Conservation (phyloP, 805 yeast species). For the Zygotorulaspora danielsina region DNA sequence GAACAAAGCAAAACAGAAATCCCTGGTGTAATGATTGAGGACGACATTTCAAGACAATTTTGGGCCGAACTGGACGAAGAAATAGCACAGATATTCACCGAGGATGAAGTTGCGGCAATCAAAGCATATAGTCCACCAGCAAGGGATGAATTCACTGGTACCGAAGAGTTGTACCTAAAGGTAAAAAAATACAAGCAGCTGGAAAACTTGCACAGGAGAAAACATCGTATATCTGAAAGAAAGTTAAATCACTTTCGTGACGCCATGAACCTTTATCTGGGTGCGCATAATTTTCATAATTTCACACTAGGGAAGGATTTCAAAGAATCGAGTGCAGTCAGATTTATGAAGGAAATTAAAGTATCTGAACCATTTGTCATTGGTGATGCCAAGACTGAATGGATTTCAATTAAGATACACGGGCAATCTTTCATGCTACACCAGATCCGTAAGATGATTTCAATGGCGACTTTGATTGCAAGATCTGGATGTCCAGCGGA, state of each 20-base stretch:
- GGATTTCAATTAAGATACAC: slow-evolving; percentile 94
- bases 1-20: slow-evolving; percentile 46
- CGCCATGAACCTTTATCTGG: slow-evolving; percentile 70
- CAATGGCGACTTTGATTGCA: slow-evolving; percentile 83
- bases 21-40: slow-evolving; percentile 59
- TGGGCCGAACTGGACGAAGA: slow-evolving; percentile 55
- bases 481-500: slow-evolving; percentile 80
- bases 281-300: slow-evolving; percentile 90
- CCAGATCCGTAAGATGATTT: slow-evolving; percentile 96
- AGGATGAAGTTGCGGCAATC: slow-evolving; percentile 28
- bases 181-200: slow-evolving; percentile 53
- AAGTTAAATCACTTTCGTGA: slow-evolving; percentile 60
- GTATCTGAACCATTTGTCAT: slow-evolving; percentile 89
- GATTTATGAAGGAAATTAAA: slow-evolving; percentile 74
- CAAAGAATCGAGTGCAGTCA: slow-evolving; percentile 77
- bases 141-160: slow-evolving; percentile 39
- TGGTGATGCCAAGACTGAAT: slow-evolving; percentile 86
- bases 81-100: slow-evolving; percentile 31
- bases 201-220: slow-evolving; percentile 65
- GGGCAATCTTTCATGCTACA: slow-evolving; percentile 98
- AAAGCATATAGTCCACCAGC: slow-evolving; percentile 36
- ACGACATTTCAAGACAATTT: slow-evolving; percentile 67
- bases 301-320: slow-evolving; percentile 77
- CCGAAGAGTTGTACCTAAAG: slow-evolving; percentile 36
- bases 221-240: slow-evolving; percentile 58